phyloP scores from a whole-genome alignment of 1,284 basidiomycete genomes.

The Cryptococcus sp. region DNA sequence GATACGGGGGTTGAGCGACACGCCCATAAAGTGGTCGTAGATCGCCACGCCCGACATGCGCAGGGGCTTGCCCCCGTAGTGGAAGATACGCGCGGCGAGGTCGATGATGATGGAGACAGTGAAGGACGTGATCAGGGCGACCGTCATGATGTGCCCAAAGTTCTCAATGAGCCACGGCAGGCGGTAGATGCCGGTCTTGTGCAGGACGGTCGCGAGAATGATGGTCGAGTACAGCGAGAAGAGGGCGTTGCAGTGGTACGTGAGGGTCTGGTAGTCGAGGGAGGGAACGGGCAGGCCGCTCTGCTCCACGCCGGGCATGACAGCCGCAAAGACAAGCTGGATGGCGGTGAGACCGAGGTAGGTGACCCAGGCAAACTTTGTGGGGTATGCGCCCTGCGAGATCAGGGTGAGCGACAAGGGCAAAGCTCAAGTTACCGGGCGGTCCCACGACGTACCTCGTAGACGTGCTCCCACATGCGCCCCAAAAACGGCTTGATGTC shows the following conservation, averaged over 20 bases:
- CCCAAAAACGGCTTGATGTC: constrained; percentile 76
- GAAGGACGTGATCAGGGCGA: constrained; percentile 90
- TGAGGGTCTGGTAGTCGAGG: constrained; percentile 82
- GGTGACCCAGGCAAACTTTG: constrained; percentile 77
- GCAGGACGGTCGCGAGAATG: constrained; percentile 69
- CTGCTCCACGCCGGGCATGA: constrained; percentile 89
- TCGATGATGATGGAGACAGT: constrained; percentile 75
- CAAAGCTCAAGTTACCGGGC: background rate
- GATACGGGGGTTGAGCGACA: constrained; percentile 87
- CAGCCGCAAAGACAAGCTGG: constrained; percentile 83
- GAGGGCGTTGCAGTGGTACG: constrained; percentile 96
- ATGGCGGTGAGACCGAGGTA: constrained; percentile 86
- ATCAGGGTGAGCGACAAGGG: background rate
- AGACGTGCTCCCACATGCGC: constrained; percentile 79
- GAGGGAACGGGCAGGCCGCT: constrained; percentile 81
- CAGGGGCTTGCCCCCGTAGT: constrained; percentile 69
- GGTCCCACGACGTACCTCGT: constrained; percentile 57
- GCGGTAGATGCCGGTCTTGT: constrained; percentile 79
- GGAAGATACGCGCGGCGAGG: constrained; percentile 62
- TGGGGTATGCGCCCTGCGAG: constrained; percentile 87
- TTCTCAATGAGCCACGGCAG: constrained; percentile 95
- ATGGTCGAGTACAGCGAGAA: constrained; percentile 83
- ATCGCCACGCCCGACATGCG: constrained; percentile 91
- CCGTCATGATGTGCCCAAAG: constrained; percentile 94
- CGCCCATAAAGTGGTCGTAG: constrained; percentile 97